Percentiles rank a stretch among this genome's conserved stretches.
Evolutionary conservation across 2,329 filamentous ascomycete species (phyloP).

Genomic region (Epichloe sp.): DNA sequence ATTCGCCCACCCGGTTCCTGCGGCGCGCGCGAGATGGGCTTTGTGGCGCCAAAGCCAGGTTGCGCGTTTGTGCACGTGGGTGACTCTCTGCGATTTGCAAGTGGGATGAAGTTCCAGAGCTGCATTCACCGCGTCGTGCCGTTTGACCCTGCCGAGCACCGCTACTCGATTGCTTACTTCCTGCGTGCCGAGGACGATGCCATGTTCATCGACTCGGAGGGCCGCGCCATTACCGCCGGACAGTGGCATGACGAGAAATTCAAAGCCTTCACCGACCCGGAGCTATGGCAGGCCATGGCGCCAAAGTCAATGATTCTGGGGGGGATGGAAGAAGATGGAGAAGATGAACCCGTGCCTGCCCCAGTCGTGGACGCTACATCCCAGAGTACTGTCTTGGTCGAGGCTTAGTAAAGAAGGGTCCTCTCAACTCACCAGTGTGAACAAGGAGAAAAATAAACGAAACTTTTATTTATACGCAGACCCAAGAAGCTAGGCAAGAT

Average conservation of each 20-base stretch:
- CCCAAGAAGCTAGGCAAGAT: too few species aligned
- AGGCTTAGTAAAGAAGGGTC: too few species aligned
- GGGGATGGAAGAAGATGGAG: slow-evolving; percentile 32
- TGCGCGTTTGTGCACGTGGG: slow-evolving; percentile 45
- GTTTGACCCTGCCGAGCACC: slow-evolving; percentile 36
- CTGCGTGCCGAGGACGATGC: slow-evolving; percentile 42
- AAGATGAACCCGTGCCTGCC: slow-evolving; percentile 8
- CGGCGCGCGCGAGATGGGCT: slow-evolving; percentile 34
- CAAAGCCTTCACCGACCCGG: slow-evolving; percentile 33
- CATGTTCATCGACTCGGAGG: slow-evolving; percentile 41
- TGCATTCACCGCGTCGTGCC: slow-evolving; percentile 46
- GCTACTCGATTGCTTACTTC: slow-evolving; percentile 47
- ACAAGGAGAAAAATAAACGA: too few species aligned
- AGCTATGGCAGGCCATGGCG: slow-evolving; percentile 31
- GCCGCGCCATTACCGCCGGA: slow-evolving; percentile 37
- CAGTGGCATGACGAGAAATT: slow-evolving; percentile 44
- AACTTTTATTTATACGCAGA: too few species aligned
- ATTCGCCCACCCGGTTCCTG: slow-evolving; percentile 31
- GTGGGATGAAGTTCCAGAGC: slow-evolving; percentile 38
- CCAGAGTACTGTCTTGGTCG: too few species aligned
- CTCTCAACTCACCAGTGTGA: too few species aligned
- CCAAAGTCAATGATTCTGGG: slow-evolving; percentile 35
- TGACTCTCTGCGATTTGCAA: slow-evolving; percentile 43
- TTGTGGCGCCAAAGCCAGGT: slow-evolving; percentile 37
- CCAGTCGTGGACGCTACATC: too few species aligned